These are phyloP conservation scores for Trichothecium sympodiale DNA, from an alignment of 2,329 filamentous ascomycete genomes.

Conservation along the genomic window DNA sequence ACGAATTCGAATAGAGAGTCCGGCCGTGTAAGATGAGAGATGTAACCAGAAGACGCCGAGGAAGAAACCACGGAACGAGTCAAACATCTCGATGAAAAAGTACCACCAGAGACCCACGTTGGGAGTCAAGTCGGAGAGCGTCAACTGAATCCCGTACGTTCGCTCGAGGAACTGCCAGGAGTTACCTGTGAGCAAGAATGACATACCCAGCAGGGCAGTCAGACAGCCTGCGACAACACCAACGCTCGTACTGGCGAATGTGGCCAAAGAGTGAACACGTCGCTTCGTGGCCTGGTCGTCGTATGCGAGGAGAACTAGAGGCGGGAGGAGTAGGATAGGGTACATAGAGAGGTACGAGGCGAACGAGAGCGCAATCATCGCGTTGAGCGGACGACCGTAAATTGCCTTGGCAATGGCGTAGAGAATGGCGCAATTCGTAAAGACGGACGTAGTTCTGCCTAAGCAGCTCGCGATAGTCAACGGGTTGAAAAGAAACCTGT, in stretches of 20 bases:
- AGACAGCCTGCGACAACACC: constrained; percentile 42
- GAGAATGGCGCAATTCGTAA: constrained; percentile 81
- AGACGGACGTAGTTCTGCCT: constrained; percentile 76
- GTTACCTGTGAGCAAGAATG: constrained; percentile 58
- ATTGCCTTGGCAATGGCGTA: constrained; percentile 75
- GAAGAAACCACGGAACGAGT: constrained; percentile 95
- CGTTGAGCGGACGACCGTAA: constrained; percentile 57
- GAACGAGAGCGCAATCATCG: constrained; percentile 76
- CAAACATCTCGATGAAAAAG: constrained; percentile 99
- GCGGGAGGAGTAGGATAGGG: constrained; percentile 74
- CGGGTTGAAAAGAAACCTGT: constrained; percentile 84
- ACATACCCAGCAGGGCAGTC: constrained; percentile 57
- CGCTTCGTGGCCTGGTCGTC: constrained; percentile 42
- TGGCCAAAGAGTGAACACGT: constrained; percentile 20
- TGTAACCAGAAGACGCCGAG: constrained; percentile 97
- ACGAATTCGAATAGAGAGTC: constrained; percentile 71
- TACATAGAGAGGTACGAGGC: constrained; percentile 90
- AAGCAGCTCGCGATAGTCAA: constrained; percentile 88
- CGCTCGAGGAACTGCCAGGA: constrained; percentile 83
- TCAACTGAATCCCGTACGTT: constrained; percentile 87
- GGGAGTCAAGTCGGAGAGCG: constrained; percentile 83
- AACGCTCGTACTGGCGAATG: constrained; percentile 45
- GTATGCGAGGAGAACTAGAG: constrained; percentile 69
- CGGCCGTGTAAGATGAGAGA: constrained; percentile 78
- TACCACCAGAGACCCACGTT: constrained; percentile 99